phyloP scores from a whole-genome alignment of 495 filamentous ascomycete genomes.

The Hypomontagnella monticulosa region DNA sequence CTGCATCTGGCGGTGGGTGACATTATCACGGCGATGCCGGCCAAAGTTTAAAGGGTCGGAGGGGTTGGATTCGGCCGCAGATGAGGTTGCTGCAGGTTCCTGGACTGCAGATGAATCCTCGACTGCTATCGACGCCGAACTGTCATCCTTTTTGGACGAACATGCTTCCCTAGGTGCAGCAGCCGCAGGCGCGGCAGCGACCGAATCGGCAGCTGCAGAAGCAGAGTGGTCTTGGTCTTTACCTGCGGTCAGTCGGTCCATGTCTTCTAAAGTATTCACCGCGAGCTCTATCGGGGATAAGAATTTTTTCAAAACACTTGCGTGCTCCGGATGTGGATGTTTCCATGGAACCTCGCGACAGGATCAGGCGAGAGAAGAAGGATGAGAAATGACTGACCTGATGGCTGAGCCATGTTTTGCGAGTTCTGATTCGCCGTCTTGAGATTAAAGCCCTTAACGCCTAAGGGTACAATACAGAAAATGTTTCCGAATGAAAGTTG shows the following conservation, averaged over 20 bases:
- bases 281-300: conserved; percentile 12
- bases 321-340: conserved; percentile 21
- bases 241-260: conserved; percentile 24
- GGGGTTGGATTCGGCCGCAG: conserved; percentile 24
- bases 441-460: conserved; percentile 20
- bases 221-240: conserved; percentile 26
- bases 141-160: conserved; percentile 20
- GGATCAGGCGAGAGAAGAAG: conserved; percentile 20
- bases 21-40: conserved; percentile 53
- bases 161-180: conserved; percentile 4
- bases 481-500: conserved; percentile 40
- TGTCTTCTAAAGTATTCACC: conserved; percentile 14
- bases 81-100: conserved; percentile 23
- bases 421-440: conserved; percentile 40
- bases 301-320: conserved; percentile 32
- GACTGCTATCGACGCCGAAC: conserved; percentile 7
- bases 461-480: conserved; percentile 36
- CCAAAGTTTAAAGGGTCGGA: conserved; percentile 54
- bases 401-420: conserved; percentile 33
- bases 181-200: conserved; percentile 7
- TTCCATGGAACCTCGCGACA: conserved; percentile 36
- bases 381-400: conserved; percentile 33
- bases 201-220: conserved; percentile 24
- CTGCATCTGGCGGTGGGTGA: conserved; percentile 54
- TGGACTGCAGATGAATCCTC: conserved; percentile 13